A percentile compares a stretch with the other conserved stretches of the same genome.
Evolutionary conservation across 306 rosid species (phyloP).

Genomic region (Morella rubra): DNA sequence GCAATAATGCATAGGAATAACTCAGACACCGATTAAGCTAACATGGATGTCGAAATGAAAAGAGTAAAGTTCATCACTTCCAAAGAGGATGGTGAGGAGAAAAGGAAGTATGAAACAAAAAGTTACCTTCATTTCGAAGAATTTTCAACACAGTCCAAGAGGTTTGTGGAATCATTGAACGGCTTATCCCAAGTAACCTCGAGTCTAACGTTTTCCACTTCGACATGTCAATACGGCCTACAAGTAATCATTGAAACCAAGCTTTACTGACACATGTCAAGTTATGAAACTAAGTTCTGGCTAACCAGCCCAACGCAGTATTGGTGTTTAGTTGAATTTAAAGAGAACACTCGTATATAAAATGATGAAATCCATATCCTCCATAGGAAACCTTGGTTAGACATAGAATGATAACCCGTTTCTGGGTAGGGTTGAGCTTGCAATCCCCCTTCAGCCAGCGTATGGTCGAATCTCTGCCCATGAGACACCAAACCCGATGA

Average conservation of each 20-base stretch:
- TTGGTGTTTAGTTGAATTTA: not conserved
- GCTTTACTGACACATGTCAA: not conserved
- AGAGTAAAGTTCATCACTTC: not conserved
- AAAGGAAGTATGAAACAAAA: not conserved
- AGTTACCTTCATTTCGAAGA: constrained; percentile 39
- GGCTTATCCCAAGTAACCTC: constrained; percentile 34
- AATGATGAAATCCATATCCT: not conserved
- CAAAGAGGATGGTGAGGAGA: not conserved
- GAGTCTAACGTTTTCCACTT: constrained; percentile 44
- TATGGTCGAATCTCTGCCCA: constrained; percentile 32
- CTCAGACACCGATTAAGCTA: not conserved
- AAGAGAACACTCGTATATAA: not conserved
- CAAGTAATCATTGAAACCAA: not conserved
- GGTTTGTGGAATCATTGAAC: constrained; percentile 25
- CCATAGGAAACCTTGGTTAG: constrained; percentile 16
- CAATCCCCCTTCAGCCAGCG: constrained; percentile 22
- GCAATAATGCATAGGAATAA: not conserved
- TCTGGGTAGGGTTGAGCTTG: constrained; percentile 10
- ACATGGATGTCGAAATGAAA: not conserved
- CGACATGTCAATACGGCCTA: constrained; percentile 29
- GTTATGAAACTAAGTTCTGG: not conserved
- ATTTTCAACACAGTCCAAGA: constrained; percentile 34
- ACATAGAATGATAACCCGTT: constrained; percentile 19
- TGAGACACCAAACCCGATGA: not conserved
- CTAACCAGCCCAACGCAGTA: not conserved